Evolutionary conservation across 2,329 filamentous ascomycete species (phyloP).

Genomic region (Paecilomyces niveus): DNA sequence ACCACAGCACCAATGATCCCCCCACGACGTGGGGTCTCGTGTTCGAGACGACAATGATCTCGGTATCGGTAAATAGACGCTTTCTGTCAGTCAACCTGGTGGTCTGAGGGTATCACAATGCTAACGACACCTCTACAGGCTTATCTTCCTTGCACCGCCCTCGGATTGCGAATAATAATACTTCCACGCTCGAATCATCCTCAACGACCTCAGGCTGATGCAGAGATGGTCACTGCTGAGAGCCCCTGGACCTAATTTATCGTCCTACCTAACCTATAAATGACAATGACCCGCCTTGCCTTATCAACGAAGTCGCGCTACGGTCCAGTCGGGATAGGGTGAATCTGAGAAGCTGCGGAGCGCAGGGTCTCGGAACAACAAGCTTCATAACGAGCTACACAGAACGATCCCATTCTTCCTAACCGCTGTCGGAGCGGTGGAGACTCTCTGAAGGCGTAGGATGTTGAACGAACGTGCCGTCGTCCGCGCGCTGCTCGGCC

Average conservation of each 20-base stretch:
- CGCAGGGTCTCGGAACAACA: background rate
- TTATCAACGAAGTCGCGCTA: background rate
- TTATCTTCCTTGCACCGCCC: background rate
- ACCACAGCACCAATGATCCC: background rate
- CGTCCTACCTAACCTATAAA: background rate
- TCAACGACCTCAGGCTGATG: background rate
- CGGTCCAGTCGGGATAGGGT: background rate
- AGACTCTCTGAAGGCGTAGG: background rate
- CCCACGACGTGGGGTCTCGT: background rate
- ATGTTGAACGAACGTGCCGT: background rate
- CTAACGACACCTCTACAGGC: background rate
- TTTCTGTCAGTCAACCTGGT: background rate
- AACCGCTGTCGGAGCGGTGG: background rate
- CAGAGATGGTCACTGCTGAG: background rate
- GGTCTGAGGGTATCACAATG: background rate
- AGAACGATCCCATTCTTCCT: background rate
- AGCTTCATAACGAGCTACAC: background rate
- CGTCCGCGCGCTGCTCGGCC: background rate
- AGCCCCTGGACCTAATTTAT: background rate
- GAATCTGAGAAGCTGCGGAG: background rate
- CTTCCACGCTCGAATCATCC: background rate
- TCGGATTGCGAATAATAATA: background rate
- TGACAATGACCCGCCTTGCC: background rate
- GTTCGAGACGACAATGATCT: background rate
- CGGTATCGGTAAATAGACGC: background rate